Evolutionary conservation across 2,329 filamentous ascomycete species (phyloP).

Genomic region (Colletotrichum siamense): DNA sequence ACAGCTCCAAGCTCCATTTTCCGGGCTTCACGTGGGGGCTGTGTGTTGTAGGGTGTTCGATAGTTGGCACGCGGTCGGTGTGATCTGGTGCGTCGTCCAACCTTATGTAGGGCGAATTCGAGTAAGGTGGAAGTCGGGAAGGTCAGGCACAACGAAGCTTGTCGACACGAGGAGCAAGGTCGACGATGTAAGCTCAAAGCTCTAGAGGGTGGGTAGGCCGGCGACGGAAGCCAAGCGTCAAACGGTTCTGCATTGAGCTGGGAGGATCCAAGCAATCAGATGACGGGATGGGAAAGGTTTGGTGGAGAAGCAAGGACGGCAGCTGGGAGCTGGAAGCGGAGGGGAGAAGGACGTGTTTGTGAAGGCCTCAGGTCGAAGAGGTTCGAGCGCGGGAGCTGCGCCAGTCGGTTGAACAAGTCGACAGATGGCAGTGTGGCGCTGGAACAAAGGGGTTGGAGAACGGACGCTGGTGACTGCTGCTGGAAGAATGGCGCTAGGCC

Average conservation of each 20-base stretch:
- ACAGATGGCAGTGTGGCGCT: not conserved
- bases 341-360: not conserved
- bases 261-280: not conserved
- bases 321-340: not conserved
- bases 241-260: conserved; percentile 5
- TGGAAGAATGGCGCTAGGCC: not conserved
- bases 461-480: not conserved
- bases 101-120: not conserved
- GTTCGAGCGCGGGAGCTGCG: not conserved
- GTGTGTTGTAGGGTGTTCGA: not conserved
- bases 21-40: not conserved
- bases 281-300: not conserved
- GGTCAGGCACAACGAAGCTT: not conserved
- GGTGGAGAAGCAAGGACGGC: conserved; percentile 1
- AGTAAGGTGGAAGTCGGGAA: not conserved
- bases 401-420: not conserved
- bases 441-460: conserved; percentile 4
- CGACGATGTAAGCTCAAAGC: not conserved
- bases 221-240: not conserved
- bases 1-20: conserved; percentile 1
- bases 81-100: not conserved
- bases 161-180: not conserved
- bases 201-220: not conserved
- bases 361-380: not conserved
- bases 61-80: not conserved